Percentiles rank a stretch among this genome's conserved stretches.
Conservation (phyloP, 495 filamentous ascomycete species). For the Acidomyces sp. region DNA sequence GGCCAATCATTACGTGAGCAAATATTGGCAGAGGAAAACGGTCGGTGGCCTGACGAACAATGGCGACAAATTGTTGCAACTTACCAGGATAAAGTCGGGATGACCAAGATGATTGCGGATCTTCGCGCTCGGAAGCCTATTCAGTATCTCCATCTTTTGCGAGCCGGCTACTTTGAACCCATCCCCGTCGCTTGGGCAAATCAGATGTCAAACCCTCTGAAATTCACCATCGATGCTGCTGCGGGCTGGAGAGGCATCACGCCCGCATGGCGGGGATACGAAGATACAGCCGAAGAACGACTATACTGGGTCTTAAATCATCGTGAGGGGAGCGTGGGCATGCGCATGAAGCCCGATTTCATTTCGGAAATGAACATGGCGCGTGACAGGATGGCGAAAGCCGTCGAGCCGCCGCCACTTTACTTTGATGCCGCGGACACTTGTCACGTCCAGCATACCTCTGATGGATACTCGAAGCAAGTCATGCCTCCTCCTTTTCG, state of each 20-base stretch:
- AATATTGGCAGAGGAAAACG: slow-evolving; percentile 33
- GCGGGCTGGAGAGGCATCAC: slow-evolving; percentile 38
- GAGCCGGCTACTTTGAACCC: slow-evolving; percentile 38
- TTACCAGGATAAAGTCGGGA: slow-evolving; percentile 35
- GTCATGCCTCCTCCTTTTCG: slow-evolving; percentile 31
- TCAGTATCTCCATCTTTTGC: slow-evolving; percentile 37
- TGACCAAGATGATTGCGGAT: slow-evolving; percentile 30
- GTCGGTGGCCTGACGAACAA: slow-evolving; percentile 32
- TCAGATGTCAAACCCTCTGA: slow-evolving; percentile 32
- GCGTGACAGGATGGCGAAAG: slow-evolving; percentile 31
- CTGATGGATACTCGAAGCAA: slow-evolving; percentile 33
- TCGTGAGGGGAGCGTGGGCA: slow-evolving; percentile 24
- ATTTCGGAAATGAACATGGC: slow-evolving; percentile 35
- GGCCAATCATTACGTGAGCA: slow-evolving; percentile 22
- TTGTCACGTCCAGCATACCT: slow-evolving; percentile 31
- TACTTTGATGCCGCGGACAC: slow-evolving; percentile 33
- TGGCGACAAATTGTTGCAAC: slow-evolving; percentile 28
- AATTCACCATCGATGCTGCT: slow-evolving; percentile 34
- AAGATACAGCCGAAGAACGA: slow-evolving; percentile 37
- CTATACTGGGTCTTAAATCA: slow-evolving; percentile 39
- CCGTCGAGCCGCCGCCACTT: slow-evolving; percentile 29
- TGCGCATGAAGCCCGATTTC: slow-evolving; percentile 32
- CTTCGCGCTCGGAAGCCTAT: slow-evolving; percentile 29
- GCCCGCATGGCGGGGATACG: slow-evolving; percentile 36
- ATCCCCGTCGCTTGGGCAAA: slow-evolving; percentile 36